phyloP scores from a whole-genome alignment of 1,139 yeast species.

The Nadsonia starkeyi-henricii region DNA sequence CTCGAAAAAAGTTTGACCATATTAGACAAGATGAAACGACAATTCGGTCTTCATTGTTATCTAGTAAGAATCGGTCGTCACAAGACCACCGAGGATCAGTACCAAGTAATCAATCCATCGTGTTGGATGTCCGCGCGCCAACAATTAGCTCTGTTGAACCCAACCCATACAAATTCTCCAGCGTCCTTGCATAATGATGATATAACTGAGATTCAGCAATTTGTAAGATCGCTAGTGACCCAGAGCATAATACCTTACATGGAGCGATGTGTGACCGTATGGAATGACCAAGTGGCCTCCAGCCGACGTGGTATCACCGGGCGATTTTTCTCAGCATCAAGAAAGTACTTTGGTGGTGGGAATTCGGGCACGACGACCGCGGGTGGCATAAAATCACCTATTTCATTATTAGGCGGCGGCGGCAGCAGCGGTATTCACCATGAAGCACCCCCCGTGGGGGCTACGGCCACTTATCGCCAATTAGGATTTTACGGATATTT shows the following conservation, averaged over 20 bases:
- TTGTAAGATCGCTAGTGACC: slow-evolving; percentile 41
- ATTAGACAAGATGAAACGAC: slow-evolving; percentile 24
- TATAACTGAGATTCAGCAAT: slow-evolving; percentile 29
- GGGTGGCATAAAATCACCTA: no score
- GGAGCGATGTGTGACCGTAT: slow-evolving; percentile 56
- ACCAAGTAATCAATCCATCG: slow-evolving; percentile 3
- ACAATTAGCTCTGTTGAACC: not conserved
- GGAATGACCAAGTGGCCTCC: slow-evolving; percentile 64
- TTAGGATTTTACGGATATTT: slow-evolving; percentile 41
- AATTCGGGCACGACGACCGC: no score
- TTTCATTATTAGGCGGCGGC: slow-evolving; percentile 13
- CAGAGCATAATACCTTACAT: slow-evolving; percentile 58
- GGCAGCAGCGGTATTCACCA: no score
- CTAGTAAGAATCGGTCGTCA: slow-evolving; percentile 18
- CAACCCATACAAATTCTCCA: not conserved
- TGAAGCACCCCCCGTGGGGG: no score
- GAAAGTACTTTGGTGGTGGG: slow-evolving; percentile 34
- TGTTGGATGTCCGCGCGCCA: not conserved
- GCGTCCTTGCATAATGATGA: slow-evolving; percentile 24
- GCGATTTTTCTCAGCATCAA: slow-evolving; percentile 55
- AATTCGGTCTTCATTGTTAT: slow-evolving; percentile 25
- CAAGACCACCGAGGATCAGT: not conserved
- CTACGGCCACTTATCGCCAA: slow-evolving; percentile 24
- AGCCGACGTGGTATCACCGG: slow-evolving; percentile 64
- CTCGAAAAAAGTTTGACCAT: slow-evolving; percentile 7